Evolutionary conservation across 2,329 filamentous ascomycete genomes (phyloP), one percentile per base, ranked within the genome.

Genomic region (Botrytis hyacinthi): DNA sequence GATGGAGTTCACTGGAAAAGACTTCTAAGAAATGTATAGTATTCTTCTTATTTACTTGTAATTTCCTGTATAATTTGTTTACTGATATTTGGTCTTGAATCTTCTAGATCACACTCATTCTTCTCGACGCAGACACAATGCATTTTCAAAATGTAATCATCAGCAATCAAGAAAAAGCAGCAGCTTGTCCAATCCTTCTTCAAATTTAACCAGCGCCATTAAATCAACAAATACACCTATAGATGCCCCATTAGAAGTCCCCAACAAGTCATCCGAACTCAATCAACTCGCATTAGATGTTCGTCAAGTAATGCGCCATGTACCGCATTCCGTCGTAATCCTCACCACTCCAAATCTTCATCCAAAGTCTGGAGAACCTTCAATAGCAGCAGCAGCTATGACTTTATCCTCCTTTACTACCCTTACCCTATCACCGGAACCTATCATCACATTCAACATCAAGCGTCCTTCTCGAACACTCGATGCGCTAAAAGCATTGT

Each of bases 391-490:
- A 71, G 77, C 48, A 42, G 79, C 78, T 10, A 81, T 81, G 76
- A 79, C 80, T 14, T 60, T 82, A n/a, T 82, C 80, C 8, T 81
- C 80, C 7, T 80, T 82, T 70, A 80, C 76, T 1, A 79, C 79
- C 12, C 71, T 81, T 4, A 77, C 79, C 3, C 74, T 82, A 14
- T 74, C 74, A n/a, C 79, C 79, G 8, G 54, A 73, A 12, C 80
- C 80, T 9, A 78, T 80, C 16, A 72, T 81, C n/a, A 78, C 79
- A 26, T 81, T 82, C 73, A 82, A 82, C 51, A 79, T 81, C 63
- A 74, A 76, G 32, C 72, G 67, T n/a, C 80, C 80, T 12, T 80
- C 79, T 1, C 70, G 73, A 12, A 82, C 80, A 6, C 72, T 80
- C 0, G 71, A 73, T 40, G 78, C 79, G 6, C 62, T 81, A 4